A percentile compares a stretch with the other conserved stretches of the same genome.
Evolutionary conservation across 2,329 filamentous ascomycete species (phyloP).

Genomic region (Dryadomyces sulphureus): DNA sequence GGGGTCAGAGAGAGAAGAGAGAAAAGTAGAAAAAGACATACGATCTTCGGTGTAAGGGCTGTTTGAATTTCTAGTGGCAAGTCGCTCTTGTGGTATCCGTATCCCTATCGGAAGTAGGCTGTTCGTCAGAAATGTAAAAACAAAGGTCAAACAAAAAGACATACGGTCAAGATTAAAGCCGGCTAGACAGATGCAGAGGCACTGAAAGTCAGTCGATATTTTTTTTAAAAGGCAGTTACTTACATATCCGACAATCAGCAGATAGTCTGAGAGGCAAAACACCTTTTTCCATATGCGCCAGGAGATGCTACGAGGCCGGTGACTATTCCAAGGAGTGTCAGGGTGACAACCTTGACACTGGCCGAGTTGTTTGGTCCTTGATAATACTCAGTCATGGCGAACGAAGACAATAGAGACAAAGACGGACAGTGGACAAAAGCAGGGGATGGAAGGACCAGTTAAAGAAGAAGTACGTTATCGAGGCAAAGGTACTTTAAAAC

Average conservation of each 20-base stretch:
- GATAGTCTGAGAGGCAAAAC: background rate
- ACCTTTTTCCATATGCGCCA: background rate
- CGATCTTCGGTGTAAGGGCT: background rate
- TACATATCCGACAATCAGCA: background rate
- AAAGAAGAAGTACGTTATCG: too few relatives aligned
- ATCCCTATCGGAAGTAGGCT: constrained; percentile 3
- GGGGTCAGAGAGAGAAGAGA: background rate
- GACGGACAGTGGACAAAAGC: too few relatives aligned
- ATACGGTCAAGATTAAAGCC: constrained; percentile 1
- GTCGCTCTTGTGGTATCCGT: constrained; percentile 2
- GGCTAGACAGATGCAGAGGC: background rate
- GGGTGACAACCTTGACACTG: background rate
- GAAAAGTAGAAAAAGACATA: background rate
- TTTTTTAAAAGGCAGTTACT: background rate
- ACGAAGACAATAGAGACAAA: too few relatives aligned
- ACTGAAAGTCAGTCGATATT: background rate
- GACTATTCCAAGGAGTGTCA: background rate
- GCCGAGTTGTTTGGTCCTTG: constrained; percentile 5
- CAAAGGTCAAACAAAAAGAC: too few relatives aligned
- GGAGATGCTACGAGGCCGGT: background rate
- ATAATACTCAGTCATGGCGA: background rate
- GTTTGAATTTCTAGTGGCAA: background rate
- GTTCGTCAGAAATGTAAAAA: background rate
- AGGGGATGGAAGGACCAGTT: too few relatives aligned
- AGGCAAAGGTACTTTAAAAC: too few relatives aligned